A percentile compares a stretch with the other conserved stretches of the same genome.
Evolutionary conservation across 1,139 yeast species (phyloP).

Genomic region (Debaryomycetaceae sp.): DNA sequence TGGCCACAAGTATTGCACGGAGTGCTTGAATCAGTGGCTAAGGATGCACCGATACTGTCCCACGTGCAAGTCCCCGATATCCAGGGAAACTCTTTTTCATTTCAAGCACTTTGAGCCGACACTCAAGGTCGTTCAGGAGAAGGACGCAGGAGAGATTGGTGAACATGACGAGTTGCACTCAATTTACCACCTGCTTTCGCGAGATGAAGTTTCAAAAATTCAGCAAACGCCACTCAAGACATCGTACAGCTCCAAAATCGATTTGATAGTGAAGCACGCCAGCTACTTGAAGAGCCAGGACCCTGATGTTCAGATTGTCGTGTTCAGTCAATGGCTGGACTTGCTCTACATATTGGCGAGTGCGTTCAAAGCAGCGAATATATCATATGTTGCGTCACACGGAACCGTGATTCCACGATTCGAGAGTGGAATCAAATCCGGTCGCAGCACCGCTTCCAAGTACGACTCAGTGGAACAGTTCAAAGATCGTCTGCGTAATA

Average conservation of each 20-base stretch:
- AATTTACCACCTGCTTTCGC: conserved; percentile 40
- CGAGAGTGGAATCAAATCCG: conserved; percentile 18
- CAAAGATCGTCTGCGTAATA: conserved; percentile 42
- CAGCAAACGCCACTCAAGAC: conserved; percentile 29
- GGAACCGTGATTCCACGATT: conserved; percentile 26
- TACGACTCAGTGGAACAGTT: conserved; percentile 48
- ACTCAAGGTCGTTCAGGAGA: conserved; percentile 33
- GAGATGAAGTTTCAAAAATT: conserved; percentile 31
- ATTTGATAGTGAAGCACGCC: conserved; percentile 66
- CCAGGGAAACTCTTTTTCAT: conserved; percentile 40
- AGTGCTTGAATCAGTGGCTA: conserved; percentile 69
- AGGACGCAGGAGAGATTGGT: conserved; percentile 5
- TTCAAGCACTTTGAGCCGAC: conserved; percentile 42
- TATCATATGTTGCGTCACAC: conserved; percentile 37
- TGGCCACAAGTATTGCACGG: conserved; percentile 82
- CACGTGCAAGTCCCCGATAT: conserved; percentile 50
- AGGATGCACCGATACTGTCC: conserved; percentile 53
- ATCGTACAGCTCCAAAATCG: conserved; percentile 76
- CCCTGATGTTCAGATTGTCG: conserved; percentile 63
- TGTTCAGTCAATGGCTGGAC: conserved; percentile 84
- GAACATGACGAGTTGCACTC: conserved; percentile 8
- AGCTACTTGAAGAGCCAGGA: conserved; percentile 49
- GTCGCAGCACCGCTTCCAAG: conserved; percentile 6
- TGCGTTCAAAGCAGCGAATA: conserved; percentile 54
- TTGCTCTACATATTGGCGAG: conserved; percentile 54